phyloP scores from a whole-genome alignment of 257 asterid species.

The Coffea eugenioides region DNA sequence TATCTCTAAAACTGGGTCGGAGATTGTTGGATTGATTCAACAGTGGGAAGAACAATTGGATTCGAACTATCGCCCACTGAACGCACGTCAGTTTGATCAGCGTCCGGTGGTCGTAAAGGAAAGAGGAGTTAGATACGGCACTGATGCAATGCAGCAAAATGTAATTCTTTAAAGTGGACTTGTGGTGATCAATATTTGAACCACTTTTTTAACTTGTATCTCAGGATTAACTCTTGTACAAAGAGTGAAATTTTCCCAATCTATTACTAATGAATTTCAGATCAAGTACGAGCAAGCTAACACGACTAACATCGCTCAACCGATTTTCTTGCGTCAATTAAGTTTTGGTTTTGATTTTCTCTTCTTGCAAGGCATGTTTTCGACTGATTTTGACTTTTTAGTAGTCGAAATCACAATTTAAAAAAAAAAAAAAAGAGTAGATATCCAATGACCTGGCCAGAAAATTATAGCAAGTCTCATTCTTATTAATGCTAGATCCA shows the following conservation, averaged over 20 bases:
- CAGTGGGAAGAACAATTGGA: background rate
- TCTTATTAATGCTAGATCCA: background rate
- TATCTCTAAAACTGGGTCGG: background rate
- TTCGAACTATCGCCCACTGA: background rate
- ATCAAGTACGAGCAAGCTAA: background rate
- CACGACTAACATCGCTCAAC: background rate
- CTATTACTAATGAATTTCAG: background rate
- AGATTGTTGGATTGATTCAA: background rate
- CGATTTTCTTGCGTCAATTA: background rate
- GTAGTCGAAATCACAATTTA: no score
- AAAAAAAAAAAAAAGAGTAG: no score
- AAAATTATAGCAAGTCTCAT: background rate
- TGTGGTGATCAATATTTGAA: constrained; percentile 11
- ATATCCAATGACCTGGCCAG: background rate
- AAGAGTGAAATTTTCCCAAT: background rate
- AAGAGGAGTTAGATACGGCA: background rate
- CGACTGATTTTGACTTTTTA: no score
- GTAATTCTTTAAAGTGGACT: background rate
- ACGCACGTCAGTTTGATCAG: constrained; percentile 2
- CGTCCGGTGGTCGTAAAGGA: constrained; percentile 10
- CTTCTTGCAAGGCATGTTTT: background rate
- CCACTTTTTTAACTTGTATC: constrained; percentile 2
- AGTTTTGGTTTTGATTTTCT: background rate
- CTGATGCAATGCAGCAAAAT: constrained; percentile 10
- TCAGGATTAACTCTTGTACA: background rate